Evolutionary conservation across 1,284 basidiomycete genomes (phyloP), one percentile per base, ranked within the genome.

Genomic region (Neonothopanus nambi): DNA sequence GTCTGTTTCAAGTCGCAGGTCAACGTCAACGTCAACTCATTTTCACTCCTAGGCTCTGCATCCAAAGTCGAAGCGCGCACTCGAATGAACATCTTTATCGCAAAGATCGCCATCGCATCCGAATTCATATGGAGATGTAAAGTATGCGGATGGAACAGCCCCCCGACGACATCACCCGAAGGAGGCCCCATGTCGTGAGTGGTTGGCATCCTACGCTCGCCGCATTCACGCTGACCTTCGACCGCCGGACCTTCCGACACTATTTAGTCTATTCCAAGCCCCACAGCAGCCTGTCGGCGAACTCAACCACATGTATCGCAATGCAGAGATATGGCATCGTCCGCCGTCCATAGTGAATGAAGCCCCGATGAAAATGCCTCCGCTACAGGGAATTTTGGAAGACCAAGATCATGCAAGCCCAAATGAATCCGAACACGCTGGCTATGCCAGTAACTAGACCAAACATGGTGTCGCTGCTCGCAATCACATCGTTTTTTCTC

Each of bases 301-400:
- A 44, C 33, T 54, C 8, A 54, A 54, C 21, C 33, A 43, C 15
- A 54, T 54, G 52, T 54, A 49, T n/a, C 39, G 47, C 17, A 44
- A 35, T 9, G 52, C 52, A 28, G 52, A 54, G 28, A 12, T 37
- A 18, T 54, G 52, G 52, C 47, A 54, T 44, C 45, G 52, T 26
- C 52, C 52, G 20, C 52, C 52, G 5, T 37, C 46, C 9, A 36
- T 48, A 33, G 30, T 54, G n/a, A 28, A 37, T 17, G 39, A 54
- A 28, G 13, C 36, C 21, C 41, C 52, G 5, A 20, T 38, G 11
- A 54, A 54, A 35, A 48, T 48, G 46, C 52, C 52, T 33, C 30
- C 30, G 13, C 30, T 5, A 11, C 30, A 33, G 30, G 30, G 4
- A 3, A 9, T 33, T 4, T 33, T 9, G 13, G 30, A 3, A 33